Evolutionary conservation across 2,329 filamentous ascomycete species (phyloP).

Genomic region (Cladophialophora yegresii): DNA sequence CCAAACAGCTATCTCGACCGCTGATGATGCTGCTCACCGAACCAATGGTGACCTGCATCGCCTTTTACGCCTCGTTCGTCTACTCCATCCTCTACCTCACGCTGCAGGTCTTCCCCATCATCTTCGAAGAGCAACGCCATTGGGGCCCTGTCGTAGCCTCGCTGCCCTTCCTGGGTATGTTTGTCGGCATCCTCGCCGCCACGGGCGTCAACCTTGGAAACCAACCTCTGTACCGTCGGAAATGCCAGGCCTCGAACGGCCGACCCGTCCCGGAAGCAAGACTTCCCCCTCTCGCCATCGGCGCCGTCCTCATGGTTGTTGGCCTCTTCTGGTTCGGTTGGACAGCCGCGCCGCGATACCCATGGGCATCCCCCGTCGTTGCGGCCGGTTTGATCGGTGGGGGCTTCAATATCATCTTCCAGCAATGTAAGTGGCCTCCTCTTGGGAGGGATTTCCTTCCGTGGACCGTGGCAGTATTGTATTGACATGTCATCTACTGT

Average conservation of each 20-base stretch:
- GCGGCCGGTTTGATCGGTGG: constrained; percentile 48
- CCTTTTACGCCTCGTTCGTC: constrained; percentile 51
- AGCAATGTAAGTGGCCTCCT: constrained; percentile 32
- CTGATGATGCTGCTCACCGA: constrained; percentile 52
- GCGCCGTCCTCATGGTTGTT: constrained; percentile 46
- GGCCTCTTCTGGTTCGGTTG: constrained; percentile 52
- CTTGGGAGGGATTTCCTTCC: background rate
- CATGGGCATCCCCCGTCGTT: constrained; percentile 42
- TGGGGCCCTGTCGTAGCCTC: constrained; percentile 49
- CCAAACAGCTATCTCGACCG: constrained; percentile 49
- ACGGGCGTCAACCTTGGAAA: constrained; percentile 49
- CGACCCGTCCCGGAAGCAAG: constrained; percentile 45
- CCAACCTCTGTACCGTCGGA: constrained; percentile 43
- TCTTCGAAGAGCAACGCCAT: constrained; percentile 45
- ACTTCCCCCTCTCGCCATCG: constrained; percentile 51
- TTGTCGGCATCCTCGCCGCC: constrained; percentile 49
- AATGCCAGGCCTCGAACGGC: constrained; percentile 36
- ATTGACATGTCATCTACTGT: constrained; percentile 1
- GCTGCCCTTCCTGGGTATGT: constrained; percentile 51
- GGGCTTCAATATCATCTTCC: constrained; percentile 41
- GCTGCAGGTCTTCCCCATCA: constrained; percentile 53
- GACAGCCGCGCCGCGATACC: constrained; percentile 42
- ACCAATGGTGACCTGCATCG: constrained; percentile 52
- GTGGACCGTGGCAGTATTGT: background rate
- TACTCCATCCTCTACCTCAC: constrained; percentile 53